Percentiles rank a stretch among this genome's conserved stretches.
phyloP scores from a whole-genome alignment of 805 yeast genomes.

The Saturnispora besseyi region DNA sequence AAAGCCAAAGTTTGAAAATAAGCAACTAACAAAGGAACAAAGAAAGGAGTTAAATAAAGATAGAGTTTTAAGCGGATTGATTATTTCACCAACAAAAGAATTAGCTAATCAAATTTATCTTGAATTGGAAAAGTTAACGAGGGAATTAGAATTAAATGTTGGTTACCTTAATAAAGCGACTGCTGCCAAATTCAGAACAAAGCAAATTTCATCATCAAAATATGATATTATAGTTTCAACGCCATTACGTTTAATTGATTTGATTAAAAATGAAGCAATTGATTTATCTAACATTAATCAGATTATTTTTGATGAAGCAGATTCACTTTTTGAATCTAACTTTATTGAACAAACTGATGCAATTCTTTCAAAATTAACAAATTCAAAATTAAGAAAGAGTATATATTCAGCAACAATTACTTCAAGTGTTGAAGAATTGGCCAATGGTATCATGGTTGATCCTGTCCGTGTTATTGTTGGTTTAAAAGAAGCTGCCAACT shows the following conservation, averaged over 20 bases:
- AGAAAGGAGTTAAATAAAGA: conserved; percentile 18
- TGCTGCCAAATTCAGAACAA: conserved; percentile 42
- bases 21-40: conserved; percentile 37
- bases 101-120: conserved; percentile 77
- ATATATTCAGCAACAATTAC: conserved; percentile 96
- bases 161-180: conserved; percentile 65
- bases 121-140: conserved; percentile 51
- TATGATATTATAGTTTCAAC: conserved; percentile 80
- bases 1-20: conserved; percentile 24
- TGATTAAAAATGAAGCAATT: conserved; percentile 52
- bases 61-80: conserved; percentile 60
- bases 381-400: conserved; percentile 51
- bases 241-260: conserved; percentile 79
- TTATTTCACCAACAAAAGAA: conserved; percentile 92
- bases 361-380: conserved; percentile 52
- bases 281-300: conserved; percentile 61
- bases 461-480: conserved; percentile 86
- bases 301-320: conserved; percentile 91
- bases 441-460: conserved; percentile 73
- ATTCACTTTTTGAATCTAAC: conserved; percentile 77
- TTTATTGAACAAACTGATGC: conserved; percentile 89
- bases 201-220: conserved; percentile 48
- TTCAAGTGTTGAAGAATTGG: conserved; percentile 83
- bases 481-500: conserved; percentile 86
- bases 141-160: conserved; percentile 47